A percentile compares a stretch with the other conserved stretches of the same genome.
phyloP scores from a whole-genome alignment of 1,284 basidiomycete genomes.

The Trichosporon faecale region DNA sequence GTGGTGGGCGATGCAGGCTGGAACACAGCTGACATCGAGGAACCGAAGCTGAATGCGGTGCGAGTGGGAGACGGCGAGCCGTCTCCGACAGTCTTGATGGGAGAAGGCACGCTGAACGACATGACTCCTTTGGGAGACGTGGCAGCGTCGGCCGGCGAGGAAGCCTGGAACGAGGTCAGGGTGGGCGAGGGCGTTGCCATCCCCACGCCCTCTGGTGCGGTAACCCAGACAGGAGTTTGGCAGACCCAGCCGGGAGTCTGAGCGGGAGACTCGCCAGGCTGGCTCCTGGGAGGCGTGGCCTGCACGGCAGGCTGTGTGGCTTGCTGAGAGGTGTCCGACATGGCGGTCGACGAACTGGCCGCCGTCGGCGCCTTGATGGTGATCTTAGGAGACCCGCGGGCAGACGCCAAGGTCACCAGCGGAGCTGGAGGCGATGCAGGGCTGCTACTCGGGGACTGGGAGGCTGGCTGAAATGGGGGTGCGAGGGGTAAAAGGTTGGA shows the following conservation, averaged over 20 bases:
- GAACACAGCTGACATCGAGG: background rate
- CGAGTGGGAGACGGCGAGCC: background rate
- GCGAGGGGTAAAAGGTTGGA: conserved; percentile 2
- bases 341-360: background rate
- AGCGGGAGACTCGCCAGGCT: background rate
- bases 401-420: background rate
- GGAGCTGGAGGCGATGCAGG: background rate
- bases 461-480: background rate
- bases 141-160: background rate
- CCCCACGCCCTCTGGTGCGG: background rate
- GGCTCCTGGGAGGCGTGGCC: background rate
- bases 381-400: background rate
- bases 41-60: background rate
- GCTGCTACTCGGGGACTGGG: background rate
- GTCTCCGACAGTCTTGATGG: background rate
- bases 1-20: background rate
- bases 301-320: background rate
- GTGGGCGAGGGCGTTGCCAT: background rate
- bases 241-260: background rate
- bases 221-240: conserved; percentile 1
- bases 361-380: background rate
- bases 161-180: background rate
- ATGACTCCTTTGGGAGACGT: background rate
- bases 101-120: conserved; percentile 1
- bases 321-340: background rate